A percentile compares a stretch with the other conserved stretches of the same genome.
Conservation (phyloP, 78 protist species). For the Ministeria vibrans region DNA sequence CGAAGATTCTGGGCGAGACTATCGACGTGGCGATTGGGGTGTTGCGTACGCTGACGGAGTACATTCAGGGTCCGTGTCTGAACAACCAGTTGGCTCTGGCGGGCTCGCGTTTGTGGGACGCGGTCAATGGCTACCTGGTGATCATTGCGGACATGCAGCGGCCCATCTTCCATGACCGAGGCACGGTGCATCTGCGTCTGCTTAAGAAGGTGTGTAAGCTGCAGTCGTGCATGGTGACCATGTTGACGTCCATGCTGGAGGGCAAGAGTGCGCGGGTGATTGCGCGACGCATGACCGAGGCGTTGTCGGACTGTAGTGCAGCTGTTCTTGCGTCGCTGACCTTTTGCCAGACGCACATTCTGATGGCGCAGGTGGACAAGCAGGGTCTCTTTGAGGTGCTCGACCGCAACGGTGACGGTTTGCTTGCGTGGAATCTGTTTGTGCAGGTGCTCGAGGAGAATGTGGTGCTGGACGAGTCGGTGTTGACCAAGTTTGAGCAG, state of each 20-base stretch:
- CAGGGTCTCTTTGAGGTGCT: background rate
- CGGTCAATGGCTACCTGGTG: background rate
- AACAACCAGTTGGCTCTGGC: conserved; percentile 4
- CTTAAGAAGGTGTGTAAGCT: background rate
- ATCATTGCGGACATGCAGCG: background rate
- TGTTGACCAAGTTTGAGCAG: too few relatives aligned
- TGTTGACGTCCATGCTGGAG: background rate
- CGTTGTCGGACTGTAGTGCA: background rate
- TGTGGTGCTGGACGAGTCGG: too few relatives aligned
- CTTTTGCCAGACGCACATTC: background rate
- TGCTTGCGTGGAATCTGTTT: too few relatives aligned
- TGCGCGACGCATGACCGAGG: background rate
- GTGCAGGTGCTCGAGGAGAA: too few relatives aligned
- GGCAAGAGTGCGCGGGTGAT: background rate
- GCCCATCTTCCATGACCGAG: background rate
- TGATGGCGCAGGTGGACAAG: background rate
- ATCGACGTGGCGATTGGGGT: background rate
- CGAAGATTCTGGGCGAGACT: background rate
- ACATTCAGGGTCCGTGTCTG: background rate
- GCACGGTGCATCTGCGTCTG: background rate
- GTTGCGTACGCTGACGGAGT: background rate
- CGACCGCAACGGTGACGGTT: conserved; percentile 2
- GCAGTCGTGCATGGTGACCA: background rate
- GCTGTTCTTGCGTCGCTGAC: background rate
- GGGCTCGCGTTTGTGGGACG: background rate